These are phyloP conservation scores for Pythium aphanidermatum DNA, from an alignment of 352 stramenopile genomes.

Conservation along the genomic window DNA sequence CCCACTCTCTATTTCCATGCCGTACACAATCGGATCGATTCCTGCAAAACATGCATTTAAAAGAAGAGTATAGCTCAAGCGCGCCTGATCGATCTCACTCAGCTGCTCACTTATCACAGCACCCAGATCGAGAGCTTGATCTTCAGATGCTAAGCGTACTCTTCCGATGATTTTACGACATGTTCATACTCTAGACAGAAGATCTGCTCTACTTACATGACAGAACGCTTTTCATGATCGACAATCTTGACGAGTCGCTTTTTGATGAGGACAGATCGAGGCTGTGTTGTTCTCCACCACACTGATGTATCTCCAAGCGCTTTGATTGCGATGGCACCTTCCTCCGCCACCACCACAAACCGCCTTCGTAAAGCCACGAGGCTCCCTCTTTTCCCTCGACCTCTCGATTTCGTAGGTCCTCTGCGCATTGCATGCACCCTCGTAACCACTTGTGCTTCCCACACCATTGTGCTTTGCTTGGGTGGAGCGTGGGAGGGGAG, in stretches of 20 bases:
- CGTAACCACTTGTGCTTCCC: conserved; percentile 18
- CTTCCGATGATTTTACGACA: conserved; percentile 10
- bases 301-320: conserved; percentile 1
- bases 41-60: no score
- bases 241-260: conserved; percentile 18
- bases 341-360: conserved; percentile 17
- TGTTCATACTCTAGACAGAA: background rate
- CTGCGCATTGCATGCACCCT: conserved; percentile 2
- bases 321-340: conserved; percentile 5
- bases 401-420: background rate
- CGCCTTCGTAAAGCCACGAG: conserved; percentile 7
- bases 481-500: background rate
- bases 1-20: no score
- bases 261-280: conserved; percentile 7
- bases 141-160: conserved; percentile 6
- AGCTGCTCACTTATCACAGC: conserved; percentile 1
- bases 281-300: conserved; percentile 12
- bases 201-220: conserved; percentile 13
- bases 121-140: conserved; percentile 13
- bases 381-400: background rate
- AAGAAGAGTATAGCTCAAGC: no score
- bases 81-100: no score
- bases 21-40: conserved; percentile 7
- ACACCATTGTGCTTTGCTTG: conserved; percentile 12
- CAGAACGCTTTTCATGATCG: background rate